Percentiles rank a stretch among this genome's conserved stretches.
phyloP scores from a whole-genome alignment of 768 basidiomycete species.

The Rhodotorula diobovata region DNA sequence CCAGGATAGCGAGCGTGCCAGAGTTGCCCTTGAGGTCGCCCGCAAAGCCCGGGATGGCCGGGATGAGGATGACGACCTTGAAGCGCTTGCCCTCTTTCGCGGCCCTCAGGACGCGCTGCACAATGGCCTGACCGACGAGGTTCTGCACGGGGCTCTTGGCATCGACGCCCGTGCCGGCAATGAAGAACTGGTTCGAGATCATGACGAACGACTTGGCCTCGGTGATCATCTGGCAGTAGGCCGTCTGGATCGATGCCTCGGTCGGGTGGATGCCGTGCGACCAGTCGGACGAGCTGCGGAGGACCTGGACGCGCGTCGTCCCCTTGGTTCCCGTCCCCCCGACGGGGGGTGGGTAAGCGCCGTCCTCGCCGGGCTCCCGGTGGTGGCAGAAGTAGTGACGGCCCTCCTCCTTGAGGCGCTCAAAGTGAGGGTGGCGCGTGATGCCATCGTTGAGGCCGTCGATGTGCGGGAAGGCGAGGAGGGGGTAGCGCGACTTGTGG shows the following conservation, averaged over 20 bases:
- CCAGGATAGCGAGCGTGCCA: slow-evolving; percentile 41
- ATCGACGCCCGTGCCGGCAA: slow-evolving; percentile 44
- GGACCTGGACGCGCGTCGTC: slow-evolving; percentile 46
- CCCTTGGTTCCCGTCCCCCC: slow-evolving; percentile 12
- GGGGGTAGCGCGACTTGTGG: slow-evolving; percentile 51
- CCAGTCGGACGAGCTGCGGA: background rate
- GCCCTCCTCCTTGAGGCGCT: slow-evolving; percentile 60
- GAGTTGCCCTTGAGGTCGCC: slow-evolving; percentile 54
- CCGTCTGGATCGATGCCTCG: slow-evolving; percentile 88
- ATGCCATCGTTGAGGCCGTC: slow-evolving; percentile 64
- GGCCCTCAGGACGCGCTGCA: slow-evolving; percentile 78
- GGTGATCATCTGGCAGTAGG: slow-evolving; percentile 58
- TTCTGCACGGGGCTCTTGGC: slow-evolving; percentile 64
- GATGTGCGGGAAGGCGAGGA: slow-evolving; percentile 72
- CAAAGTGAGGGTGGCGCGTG: slow-evolving; percentile 66
- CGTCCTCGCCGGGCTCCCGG: background rate
- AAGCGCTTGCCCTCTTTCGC: slow-evolving; percentile 67
- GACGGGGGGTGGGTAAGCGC: background rate
- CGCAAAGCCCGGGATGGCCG: slow-evolving; percentile 85
- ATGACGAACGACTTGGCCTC: slow-evolving; percentile 86
- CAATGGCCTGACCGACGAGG: slow-evolving; percentile 73
- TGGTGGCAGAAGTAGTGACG: slow-evolving; percentile 56
- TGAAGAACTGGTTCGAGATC: slow-evolving; percentile 59
- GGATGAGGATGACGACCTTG: slow-evolving; percentile 78
- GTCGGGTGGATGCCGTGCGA: slow-evolving; percentile 70